phyloP scores from a whole-genome alignment of 768 basidiomycete species.

The Boletus tomentosulus region DNA sequence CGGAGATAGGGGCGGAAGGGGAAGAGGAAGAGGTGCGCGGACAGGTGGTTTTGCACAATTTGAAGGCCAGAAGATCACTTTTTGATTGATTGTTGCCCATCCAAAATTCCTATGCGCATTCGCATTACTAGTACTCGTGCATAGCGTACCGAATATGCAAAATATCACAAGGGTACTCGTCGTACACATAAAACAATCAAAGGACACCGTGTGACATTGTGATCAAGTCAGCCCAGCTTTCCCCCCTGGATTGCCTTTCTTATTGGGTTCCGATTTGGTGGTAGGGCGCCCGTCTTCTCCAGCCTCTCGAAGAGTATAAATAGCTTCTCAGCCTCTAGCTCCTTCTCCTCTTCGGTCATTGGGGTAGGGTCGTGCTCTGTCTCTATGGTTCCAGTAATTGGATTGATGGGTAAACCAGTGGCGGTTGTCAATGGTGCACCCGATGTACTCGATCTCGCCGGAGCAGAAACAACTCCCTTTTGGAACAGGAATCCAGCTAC shows the following conservation, averaged over 20 bases:
- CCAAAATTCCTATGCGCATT: background rate
- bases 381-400: conserved; percentile 77
- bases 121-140: background rate
- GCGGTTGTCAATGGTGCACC: conserved; percentile 33
- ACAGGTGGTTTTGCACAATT: conserved; percentile 49
- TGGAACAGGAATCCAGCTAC: conserved; percentile 93
- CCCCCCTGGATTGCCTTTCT: conserved; percentile 55
- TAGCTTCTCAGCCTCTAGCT: conserved; percentile 86
- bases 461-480: conserved; percentile 75
- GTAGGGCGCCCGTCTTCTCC: conserved; percentile 68
- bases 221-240: conserved; percentile 7
- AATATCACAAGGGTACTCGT: background rate
- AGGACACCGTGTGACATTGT: background rate
- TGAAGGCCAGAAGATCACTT: conserved; percentile 52
- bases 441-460: conserved; percentile 34
- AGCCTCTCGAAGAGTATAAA: conserved; percentile 90
- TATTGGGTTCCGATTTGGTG: conserved; percentile 65
- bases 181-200: background rate
- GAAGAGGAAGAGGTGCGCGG: conserved; percentile 41
- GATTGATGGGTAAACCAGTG: conserved; percentile 57
- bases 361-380: conserved; percentile 37
- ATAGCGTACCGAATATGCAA: background rate
- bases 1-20: conserved; percentile 33
- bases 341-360: conserved; percentile 97
- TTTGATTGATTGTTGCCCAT: conserved; percentile 24